Conservation (phyloP, 2,329 filamentous ascomycete species). For the Epichloe coenophiala region DNA sequence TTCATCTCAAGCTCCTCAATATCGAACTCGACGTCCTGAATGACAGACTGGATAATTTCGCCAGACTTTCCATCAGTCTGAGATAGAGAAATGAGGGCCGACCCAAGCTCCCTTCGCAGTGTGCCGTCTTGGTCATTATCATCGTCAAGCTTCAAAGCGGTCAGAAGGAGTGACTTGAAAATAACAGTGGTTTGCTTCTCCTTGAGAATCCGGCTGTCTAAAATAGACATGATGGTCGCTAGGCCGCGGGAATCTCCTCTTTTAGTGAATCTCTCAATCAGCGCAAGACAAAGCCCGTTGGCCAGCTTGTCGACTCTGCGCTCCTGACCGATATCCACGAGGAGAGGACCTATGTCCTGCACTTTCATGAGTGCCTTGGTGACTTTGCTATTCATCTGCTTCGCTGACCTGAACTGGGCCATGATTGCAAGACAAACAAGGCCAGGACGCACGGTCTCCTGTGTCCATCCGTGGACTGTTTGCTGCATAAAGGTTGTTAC, state of each 20-base stretch:
- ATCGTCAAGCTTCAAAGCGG: conserved; percentile 44
- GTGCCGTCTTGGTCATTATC: conserved; percentile 39
- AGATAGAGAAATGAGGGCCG: conserved; percentile 52
- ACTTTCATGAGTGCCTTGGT: conserved; percentile 55
- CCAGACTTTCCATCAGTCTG: conserved; percentile 45
- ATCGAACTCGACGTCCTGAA: conserved; percentile 56
- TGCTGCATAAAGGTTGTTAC: conserved; percentile 86
- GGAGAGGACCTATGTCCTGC: conserved; percentile 41
- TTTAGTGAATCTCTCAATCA: conserved; percentile 48
- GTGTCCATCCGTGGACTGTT: conserved; percentile 62
- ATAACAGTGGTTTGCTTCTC: conserved; percentile 50
- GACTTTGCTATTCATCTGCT: conserved; percentile 55
- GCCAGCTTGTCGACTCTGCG: conserved; percentile 59
- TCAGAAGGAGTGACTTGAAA: conserved; percentile 50
- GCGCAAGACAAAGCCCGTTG: conserved; percentile 55
- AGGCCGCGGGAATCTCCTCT: conserved; percentile 45
- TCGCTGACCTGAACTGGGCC: conserved; percentile 62
- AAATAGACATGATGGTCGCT: conserved; percentile 44
- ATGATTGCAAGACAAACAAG: conserved; percentile 71
- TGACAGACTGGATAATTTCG: conserved; percentile 50
- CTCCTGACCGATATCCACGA: conserved; percentile 49
- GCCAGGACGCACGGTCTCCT: conserved; percentile 58
- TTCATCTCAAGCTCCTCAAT: conserved; percentile 63
- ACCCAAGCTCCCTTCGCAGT: conserved; percentile 50
- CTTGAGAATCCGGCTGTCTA: conserved; percentile 46